Percentiles rank a stretch among this genome's conserved stretches.
These are phyloP conservation scores for Phytophthora fragariaefolia DNA, from an alignment of 352 stramenopile genomes.

Conservation along the genomic window DNA sequence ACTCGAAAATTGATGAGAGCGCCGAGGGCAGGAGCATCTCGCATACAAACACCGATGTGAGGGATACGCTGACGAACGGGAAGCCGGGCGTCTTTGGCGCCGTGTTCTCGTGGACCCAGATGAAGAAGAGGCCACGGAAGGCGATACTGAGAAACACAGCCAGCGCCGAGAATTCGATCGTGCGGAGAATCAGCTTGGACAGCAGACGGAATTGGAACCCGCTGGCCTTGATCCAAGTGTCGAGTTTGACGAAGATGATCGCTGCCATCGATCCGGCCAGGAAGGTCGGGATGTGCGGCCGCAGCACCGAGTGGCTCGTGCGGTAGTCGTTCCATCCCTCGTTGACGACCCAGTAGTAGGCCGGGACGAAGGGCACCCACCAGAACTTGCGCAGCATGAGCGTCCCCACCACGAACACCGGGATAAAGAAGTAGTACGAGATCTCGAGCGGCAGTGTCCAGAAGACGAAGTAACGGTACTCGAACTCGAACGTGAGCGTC, in stretches of 20 bases:
- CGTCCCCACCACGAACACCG: conserved; percentile 37
- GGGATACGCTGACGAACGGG: conserved; percentile 41
- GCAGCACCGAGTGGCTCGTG: conserved; percentile 25
- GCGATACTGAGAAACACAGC: conserved; percentile 41
- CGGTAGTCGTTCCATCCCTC: conserved; percentile 40
- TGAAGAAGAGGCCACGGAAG: conserved; percentile 46
- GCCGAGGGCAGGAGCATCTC: conserved; percentile 48
- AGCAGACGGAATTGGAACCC: conserved; percentile 36
- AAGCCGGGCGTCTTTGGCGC: conserved; percentile 29
- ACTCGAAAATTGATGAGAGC: conserved; percentile 48
- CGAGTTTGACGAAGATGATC: conserved; percentile 40
- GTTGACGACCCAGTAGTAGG: conserved; percentile 41
- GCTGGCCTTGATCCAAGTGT: conserved; percentile 36
- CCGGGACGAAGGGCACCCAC: conserved; percentile 40
- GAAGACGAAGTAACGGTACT: conserved; percentile 55
- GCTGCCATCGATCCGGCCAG: conserved; percentile 50
- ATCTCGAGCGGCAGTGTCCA: conserved; percentile 63
- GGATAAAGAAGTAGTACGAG: conserved; percentile 61
- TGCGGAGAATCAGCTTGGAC: conserved; percentile 25
- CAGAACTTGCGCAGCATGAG: conserved; percentile 37
- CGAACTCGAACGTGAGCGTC: conserved; percentile 50
- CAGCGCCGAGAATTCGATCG: conserved; percentile 30
- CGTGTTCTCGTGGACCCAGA: conserved; percentile 47
- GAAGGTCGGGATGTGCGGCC: conserved; percentile 45
- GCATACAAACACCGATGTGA: conserved; percentile 41